Evolutionary conservation across 2,329 filamentous ascomycete species (phyloP).

Genomic region (Pseudocercospora vitis): DNA sequence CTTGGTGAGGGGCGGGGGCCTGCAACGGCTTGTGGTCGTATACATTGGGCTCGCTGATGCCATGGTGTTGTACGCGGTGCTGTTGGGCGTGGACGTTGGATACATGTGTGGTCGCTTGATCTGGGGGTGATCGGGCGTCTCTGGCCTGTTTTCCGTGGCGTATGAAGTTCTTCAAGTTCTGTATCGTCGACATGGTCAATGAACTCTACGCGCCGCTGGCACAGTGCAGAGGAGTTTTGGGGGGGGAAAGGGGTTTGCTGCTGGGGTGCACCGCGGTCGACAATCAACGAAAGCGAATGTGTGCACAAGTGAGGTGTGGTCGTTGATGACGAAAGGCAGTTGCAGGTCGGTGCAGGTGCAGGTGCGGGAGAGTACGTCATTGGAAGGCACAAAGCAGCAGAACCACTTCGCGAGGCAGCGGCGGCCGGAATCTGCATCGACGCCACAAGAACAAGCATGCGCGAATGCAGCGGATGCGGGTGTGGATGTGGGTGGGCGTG

Average conservation of each 20-base stretch:
- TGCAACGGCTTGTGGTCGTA: constrained; percentile 58
- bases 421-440: neutral
- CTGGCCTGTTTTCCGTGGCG: constrained; percentile 96
- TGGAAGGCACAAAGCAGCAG: neutral
- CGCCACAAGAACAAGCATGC: neutral
- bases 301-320: neutral
- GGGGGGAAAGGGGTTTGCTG: neutral
- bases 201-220: neutral
- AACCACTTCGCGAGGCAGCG: neutral
- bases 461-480: neutral
- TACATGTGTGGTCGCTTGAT: constrained; percentile 62
- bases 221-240: neutral
- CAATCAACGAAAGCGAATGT: no score
- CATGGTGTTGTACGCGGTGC: constrained; percentile 51
- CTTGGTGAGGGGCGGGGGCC: constrained; percentile 49
- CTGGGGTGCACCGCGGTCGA: no score
- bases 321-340: neutral
- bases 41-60: constrained; percentile 61
- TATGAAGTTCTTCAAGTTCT: constrained; percentile 97
- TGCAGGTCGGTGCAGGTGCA: neutral
- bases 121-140: constrained; percentile 58
- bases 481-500: no score
- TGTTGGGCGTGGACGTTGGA: constrained; percentile 65
- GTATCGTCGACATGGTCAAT: constrained; percentile 67
- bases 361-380: neutral